These are phyloP conservation scores for Penicillium coffeae DNA, from an alignment of 495 filamentous ascomycete species.

Conservation along the genomic window DNA sequence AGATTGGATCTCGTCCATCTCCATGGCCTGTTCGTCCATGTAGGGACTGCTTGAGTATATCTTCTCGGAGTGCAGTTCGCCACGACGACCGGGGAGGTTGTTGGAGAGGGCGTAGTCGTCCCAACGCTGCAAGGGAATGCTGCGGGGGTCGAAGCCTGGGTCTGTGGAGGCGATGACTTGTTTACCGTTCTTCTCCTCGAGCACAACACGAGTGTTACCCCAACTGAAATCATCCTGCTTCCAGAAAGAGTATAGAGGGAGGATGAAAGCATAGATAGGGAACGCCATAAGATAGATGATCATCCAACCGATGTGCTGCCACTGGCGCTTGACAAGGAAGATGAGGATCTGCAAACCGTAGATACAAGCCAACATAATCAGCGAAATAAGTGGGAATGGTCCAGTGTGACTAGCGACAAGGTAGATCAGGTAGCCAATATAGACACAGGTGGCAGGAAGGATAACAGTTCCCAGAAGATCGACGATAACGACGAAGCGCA, in stretches of 20 bases:
- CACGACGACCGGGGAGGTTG: slow-evolving; percentile 86
- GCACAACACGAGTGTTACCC: slow-evolving; percentile 61
- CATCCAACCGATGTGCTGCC: slow-evolving; percentile 99
- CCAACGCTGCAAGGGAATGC: slow-evolving; percentile 92
- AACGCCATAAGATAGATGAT: slow-evolving; percentile 93
- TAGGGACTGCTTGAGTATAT: slow-evolving; percentile 47
- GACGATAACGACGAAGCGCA: slow-evolving; percentile 96
- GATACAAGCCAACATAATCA: slow-evolving; percentile 82
- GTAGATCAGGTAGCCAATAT: slow-evolving; percentile 89
- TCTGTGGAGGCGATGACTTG: slow-evolving; percentile 84
- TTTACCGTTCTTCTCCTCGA: slow-evolving; percentile 88
- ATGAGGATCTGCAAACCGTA: slow-evolving; percentile 95
- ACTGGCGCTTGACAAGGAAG: slow-evolving; percentile 93
- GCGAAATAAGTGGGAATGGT: slow-evolving; percentile 79
- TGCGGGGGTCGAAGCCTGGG: slow-evolving; percentile 82
- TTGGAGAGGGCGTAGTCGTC: slow-evolving; percentile 94
- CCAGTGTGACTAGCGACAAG: slow-evolving; percentile 64
- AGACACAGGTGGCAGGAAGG: slow-evolving; percentile 85
- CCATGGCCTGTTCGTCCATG: slow-evolving; percentile 63
- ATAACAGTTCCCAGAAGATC: slow-evolving; percentile 93
- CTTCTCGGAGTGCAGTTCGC: slow-evolving; percentile 63
- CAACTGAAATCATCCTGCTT: slow-evolving; percentile 89
- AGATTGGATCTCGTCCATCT: slow-evolving; percentile 97
- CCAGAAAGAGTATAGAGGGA: slow-evolving; percentile 98
- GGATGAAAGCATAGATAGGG: slow-evolving; percentile 87